These are phyloP conservation scores for Aspergillus felis DNA, from an alignment of 2,329 filamentous ascomycete species.

Conservation along the genomic window DNA sequence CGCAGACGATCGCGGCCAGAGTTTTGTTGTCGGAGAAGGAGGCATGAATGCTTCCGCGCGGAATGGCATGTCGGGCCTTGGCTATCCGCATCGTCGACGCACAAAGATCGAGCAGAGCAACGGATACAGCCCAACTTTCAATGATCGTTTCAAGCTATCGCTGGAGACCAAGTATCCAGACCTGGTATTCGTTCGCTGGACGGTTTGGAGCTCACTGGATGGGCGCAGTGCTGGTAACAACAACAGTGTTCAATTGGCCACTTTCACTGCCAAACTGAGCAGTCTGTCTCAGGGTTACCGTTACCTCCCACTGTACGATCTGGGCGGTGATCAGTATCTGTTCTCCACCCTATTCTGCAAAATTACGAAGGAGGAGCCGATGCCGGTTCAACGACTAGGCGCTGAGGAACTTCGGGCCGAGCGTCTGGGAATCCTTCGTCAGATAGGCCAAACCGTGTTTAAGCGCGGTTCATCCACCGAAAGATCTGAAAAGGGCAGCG, in stretches of 20 bases:
- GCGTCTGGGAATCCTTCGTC: constrained; percentile 39
- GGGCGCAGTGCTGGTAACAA: constrained; percentile 65
- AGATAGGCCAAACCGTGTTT: constrained; percentile 44
- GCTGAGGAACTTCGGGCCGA: constrained; percentile 39
- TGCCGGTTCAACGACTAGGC: constrained; percentile 39
- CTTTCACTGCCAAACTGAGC: constrained; percentile 86
- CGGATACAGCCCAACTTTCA: constrained; percentile 88
- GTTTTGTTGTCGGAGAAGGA: constrained; percentile 62
- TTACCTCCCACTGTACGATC: constrained; percentile 83
- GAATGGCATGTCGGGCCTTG: constrained; percentile 63
- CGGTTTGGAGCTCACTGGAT: constrained; percentile 80
- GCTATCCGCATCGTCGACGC: constrained; percentile 69
- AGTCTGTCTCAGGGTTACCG: constrained; percentile 90
- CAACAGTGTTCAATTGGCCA: constrained; percentile 66
- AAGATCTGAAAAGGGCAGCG: constrained; percentile 29
- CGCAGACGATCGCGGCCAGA: constrained; percentile 84
- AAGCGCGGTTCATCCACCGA: constrained; percentile 40
- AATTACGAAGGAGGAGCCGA: constrained; percentile 62
- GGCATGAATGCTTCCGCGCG: constrained; percentile 62
- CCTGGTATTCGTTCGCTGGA: constrained; percentile 89
- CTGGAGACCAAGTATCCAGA: constrained; percentile 93
- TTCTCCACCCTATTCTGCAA: constrained; percentile 94
- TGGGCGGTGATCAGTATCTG: constrained; percentile 84
- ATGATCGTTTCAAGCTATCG: constrained; percentile 72
- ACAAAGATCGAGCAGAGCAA: constrained; percentile 82